phyloP scores from a whole-genome alignment of 2,329 filamentous ascomycete species.

The Metarhizium anisopliae region DNA sequence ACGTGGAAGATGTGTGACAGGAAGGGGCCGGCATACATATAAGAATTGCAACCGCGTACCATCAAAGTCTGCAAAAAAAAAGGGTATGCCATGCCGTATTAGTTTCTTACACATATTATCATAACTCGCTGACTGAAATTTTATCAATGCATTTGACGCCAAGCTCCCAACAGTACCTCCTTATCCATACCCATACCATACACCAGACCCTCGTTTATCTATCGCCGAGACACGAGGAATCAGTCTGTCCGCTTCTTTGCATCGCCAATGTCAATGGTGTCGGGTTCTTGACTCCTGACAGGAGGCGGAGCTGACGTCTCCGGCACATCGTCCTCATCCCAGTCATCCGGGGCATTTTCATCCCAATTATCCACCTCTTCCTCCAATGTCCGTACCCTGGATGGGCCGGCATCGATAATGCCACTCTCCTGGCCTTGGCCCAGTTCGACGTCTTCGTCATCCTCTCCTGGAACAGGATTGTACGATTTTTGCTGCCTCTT shows the following conservation, averaged over 20 bases:
- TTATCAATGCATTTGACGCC: neutral
- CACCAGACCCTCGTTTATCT: neutral
- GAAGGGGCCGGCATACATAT: too few relatives aligned
- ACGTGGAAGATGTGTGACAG: too few relatives aligned
- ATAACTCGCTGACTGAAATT: neutral
- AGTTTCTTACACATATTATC: neutral
- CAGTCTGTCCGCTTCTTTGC: slow-evolving; percentile 25
- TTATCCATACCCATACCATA: neutral
- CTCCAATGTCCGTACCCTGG: slow-evolving; percentile 44
- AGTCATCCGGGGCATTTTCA: slow-evolving; percentile 60
- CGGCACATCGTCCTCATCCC: slow-evolving; percentile 42
- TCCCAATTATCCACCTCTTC: slow-evolving; percentile 91
- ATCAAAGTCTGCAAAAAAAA: neutral
- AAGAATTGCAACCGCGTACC: too few relatives aligned
- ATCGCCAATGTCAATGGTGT: slow-evolving; percentile 20
- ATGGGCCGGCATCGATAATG: slow-evolving; percentile 28
- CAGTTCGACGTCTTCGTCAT: slow-evolving; percentile 65
- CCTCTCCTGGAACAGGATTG: slow-evolving; percentile 55
- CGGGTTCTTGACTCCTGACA: slow-evolving; percentile 12
- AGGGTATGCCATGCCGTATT: neutral
- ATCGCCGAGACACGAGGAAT: neutral
- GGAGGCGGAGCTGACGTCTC: slow-evolving; percentile 8
- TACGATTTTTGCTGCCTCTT: slow-evolving; percentile 68
- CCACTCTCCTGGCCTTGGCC: slow-evolving; percentile 63
- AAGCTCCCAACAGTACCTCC: neutral